These are phyloP conservation scores for Chrysosphaeria jannelii DNA, from an alignment of 2,329 filamentous ascomycete species.

Conservation along the genomic window DNA sequence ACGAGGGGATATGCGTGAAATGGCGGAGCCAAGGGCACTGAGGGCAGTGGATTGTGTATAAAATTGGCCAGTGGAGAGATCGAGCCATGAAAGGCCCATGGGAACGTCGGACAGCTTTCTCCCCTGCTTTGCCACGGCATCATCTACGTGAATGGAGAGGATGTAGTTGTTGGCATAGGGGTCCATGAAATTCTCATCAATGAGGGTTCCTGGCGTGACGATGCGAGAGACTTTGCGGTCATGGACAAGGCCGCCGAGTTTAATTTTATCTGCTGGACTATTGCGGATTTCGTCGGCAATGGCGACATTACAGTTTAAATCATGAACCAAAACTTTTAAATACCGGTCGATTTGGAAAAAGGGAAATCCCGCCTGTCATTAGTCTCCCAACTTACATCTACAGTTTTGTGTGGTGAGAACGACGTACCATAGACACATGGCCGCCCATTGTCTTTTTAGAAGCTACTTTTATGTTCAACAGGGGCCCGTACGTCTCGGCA, in stretches of 20 bases:
- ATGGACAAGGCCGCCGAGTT: constrained; percentile 51
- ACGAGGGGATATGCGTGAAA: constrained; percentile 55
- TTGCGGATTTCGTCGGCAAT: constrained; percentile 82
- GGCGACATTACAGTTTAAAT: constrained; percentile 70
- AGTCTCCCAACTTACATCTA: constrained; percentile 1
- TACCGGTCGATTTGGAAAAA: constrained; percentile 80
- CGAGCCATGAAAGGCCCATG: constrained; percentile 73
- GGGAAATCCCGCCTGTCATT: constrained; percentile 47
- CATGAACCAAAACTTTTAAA: constrained; percentile 75
- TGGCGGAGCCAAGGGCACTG: constrained; percentile 41
- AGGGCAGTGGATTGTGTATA: constrained; percentile 51
- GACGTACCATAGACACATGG: constrained; percentile 51
- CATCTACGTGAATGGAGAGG: constrained; percentile 37
- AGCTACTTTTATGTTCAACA: constrained; percentile 67
- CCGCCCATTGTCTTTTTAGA: constrained; percentile 52
- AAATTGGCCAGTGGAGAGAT: constrained; percentile 85
- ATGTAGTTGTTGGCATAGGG: constrained; percentile 83
- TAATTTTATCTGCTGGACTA: constrained; percentile 34
- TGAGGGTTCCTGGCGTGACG: constrained; percentile 78
- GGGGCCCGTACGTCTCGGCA: constrained; percentile 60
- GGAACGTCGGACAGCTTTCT: constrained; percentile 2
- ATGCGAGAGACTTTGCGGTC: constrained; percentile 64
- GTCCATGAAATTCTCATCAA: constrained; percentile 94
- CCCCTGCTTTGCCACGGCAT: not conserved
- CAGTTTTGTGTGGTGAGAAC: not conserved